Percentiles rank a stretch among this genome's conserved stretches.
phyloP scores from a whole-genome alignment of 176 grass and related monocot species.

The Oryza punctata region DNA sequence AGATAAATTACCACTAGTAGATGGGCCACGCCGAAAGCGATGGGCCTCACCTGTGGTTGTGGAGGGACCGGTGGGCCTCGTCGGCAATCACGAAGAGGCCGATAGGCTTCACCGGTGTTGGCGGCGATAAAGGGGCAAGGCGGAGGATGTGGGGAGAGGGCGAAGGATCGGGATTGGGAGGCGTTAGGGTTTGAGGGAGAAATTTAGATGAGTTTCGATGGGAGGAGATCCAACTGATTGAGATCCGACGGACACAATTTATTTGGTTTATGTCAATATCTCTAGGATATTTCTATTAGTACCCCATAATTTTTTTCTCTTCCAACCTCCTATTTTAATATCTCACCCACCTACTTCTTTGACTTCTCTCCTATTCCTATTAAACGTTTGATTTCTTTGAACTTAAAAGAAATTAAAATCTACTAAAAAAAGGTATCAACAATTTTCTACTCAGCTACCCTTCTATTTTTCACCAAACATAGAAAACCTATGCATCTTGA shows the following conservation, averaged over 20 bases:
- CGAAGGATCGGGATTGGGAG: no score
- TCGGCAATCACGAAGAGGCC: no score
- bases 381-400: background rate
- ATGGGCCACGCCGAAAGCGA: no score
- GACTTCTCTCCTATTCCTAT: background rate
- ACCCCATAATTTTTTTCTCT: background rate
- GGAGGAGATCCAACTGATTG: background rate
- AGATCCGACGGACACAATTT: background rate
- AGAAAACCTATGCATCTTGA: background rate
- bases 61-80: background rate
- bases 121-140: no score
- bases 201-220: background rate
- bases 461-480: background rate
- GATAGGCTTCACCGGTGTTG: no score
- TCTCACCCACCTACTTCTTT: background rate
- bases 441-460: background rate
- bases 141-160: no score
- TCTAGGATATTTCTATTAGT: background rate
- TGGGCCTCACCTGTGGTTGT: no score
- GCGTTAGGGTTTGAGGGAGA: background rate
- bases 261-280: background rate
- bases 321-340: background rate
- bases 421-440: background rate
- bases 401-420: background rate
- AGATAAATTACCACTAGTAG: no score